These are phyloP conservation scores for Candida loeiensis DNA, from an alignment of 805 yeast species.

Conservation along the genomic window DNA sequence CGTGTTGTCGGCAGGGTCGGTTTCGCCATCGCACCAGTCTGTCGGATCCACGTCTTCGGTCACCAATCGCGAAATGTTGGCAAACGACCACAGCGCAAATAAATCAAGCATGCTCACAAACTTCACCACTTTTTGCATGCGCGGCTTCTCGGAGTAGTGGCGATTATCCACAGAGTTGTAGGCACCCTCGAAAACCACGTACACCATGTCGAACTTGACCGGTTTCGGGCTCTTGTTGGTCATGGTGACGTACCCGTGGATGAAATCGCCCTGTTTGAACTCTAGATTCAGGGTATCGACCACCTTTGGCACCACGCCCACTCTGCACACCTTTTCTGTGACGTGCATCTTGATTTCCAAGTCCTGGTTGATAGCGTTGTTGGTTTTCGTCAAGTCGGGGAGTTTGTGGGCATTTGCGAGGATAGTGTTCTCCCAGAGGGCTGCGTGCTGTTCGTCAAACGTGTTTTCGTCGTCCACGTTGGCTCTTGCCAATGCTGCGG, in stretches of 20 bases:
- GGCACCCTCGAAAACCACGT: constrained; percentile 41
- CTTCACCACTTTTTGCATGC: constrained; percentile 29
- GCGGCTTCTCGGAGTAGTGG: constrained; percentile 11
- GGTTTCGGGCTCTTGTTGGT: constrained; percentile 28
- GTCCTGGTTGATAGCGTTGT: constrained; percentile 18
- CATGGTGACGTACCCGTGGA: constrained; percentile 43
- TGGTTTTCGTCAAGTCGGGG: constrained; percentile 26
- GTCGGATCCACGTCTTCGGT: constrained; percentile 29
- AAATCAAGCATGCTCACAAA: constrained; percentile 42
- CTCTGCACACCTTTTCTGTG: constrained; percentile 38
- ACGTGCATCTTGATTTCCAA: constrained; percentile 33
- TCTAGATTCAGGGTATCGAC: constrained; percentile 33
- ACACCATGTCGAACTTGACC: constrained; percentile 42
- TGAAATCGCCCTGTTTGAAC: constrained; percentile 39
- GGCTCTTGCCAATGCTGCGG: constrained; percentile 3
- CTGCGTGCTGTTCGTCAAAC: constrained; percentile 24
- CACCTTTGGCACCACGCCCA: constrained; percentile 33
- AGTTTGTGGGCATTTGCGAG: constrained; percentile 41
- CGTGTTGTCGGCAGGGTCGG: constrained; percentile 39
- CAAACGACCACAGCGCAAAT: constrained; percentile 44
- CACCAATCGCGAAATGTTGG: constrained; percentile 37
- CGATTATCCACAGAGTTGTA: constrained; percentile 24
- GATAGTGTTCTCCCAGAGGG: constrained; percentile 35
- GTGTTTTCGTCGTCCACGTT: constrained; percentile 5
- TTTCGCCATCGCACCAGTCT: constrained; percentile 44